Conservation (phyloP, 176 grass and related monocot genomes). For the Rhynchospora tenuis region DNA sequence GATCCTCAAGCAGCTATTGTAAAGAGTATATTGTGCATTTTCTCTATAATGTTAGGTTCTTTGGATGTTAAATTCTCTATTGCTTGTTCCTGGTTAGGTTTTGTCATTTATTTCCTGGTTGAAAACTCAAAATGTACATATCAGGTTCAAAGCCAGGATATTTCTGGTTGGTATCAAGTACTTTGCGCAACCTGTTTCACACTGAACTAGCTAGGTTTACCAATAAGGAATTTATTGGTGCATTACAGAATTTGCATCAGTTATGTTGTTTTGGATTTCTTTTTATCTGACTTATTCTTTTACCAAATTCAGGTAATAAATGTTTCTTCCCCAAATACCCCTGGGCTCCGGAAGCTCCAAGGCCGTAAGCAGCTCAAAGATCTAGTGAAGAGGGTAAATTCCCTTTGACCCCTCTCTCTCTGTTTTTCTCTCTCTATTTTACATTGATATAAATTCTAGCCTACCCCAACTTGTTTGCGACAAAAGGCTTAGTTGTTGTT, state of each 20-base stretch:
- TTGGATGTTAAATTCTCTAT: neutral
- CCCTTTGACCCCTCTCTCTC: conserved; percentile 3
- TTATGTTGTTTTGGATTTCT: neutral
- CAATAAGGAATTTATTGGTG: neutral
- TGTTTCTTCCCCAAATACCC: conserved; percentile 97
- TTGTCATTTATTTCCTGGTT: neutral
- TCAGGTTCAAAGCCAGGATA: neutral
- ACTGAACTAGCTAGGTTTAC: neutral
- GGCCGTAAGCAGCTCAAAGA: conserved; percentile 92
- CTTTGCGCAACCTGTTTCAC: neutral
- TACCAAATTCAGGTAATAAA: conserved; percentile 73
- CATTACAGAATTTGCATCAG: neutral
- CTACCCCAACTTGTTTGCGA: too few relatives aligned
- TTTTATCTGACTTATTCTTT: conserved; percentile 4
- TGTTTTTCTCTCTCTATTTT: neutral
- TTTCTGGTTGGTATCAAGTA: neutral
- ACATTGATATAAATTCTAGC: too few relatives aligned
- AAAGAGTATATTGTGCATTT: neutral
- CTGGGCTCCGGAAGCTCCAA: conserved; percentile 84
- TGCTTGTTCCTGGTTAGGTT: neutral
- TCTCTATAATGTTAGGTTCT: neutral
- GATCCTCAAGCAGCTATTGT: neutral
- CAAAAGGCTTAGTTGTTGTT: too few relatives aligned
- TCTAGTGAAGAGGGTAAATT: conserved; percentile 77
- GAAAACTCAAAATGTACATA: neutral